Percentiles rank a stretch among this genome's conserved stretches.
Conservation (phyloP, 2,329 filamentous ascomycete genomes). For the Aspergillus amoenus region DNA sequence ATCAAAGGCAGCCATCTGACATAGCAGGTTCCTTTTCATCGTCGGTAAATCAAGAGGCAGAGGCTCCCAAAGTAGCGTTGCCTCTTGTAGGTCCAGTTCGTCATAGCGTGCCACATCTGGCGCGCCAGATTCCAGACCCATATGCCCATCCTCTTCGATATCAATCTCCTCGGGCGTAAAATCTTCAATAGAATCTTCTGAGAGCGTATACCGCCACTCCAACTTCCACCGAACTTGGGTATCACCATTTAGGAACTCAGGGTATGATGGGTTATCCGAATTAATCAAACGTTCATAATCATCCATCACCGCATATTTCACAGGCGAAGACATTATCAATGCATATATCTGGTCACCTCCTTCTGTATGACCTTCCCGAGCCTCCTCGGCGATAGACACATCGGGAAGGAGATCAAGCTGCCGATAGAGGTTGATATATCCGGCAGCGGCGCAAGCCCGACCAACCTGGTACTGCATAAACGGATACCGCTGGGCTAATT, state of each 20-base stretch:
- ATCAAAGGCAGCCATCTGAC: conserved; percentile 8
- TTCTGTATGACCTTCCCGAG: conserved; percentile 2
- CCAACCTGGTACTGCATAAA: no score
- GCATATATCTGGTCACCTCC: conserved; percentile 13
- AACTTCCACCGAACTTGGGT: conserved; percentile 19
- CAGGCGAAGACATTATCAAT: conserved; percentile 13
- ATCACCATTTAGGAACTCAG: conserved; percentile 18
- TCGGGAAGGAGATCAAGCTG: no score
- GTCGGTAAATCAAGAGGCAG: conserved; percentile 9
- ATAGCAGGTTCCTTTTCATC: conserved; percentile 6
- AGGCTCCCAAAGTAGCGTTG: neutral
- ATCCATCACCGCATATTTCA: conserved; percentile 17
- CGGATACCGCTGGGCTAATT: no score
- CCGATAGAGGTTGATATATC: no score
- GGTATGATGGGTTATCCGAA: conserved; percentile 7
- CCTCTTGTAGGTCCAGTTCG: neutral
- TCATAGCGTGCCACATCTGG: neutral
- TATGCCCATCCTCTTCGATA: neutral
- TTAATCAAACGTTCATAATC: conserved; percentile 16
- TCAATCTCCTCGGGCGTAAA: neutral
- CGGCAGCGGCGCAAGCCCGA: no score
- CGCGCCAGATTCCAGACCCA: neutral
- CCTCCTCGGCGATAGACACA: conserved; percentile 5
- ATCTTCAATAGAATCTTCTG: neutral
- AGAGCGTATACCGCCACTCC: neutral